These are phyloP conservation scores for Cladosporium sp. DNA, from an alignment of 2,329 filamentous ascomycete species.

Conservation along the genomic window DNA sequence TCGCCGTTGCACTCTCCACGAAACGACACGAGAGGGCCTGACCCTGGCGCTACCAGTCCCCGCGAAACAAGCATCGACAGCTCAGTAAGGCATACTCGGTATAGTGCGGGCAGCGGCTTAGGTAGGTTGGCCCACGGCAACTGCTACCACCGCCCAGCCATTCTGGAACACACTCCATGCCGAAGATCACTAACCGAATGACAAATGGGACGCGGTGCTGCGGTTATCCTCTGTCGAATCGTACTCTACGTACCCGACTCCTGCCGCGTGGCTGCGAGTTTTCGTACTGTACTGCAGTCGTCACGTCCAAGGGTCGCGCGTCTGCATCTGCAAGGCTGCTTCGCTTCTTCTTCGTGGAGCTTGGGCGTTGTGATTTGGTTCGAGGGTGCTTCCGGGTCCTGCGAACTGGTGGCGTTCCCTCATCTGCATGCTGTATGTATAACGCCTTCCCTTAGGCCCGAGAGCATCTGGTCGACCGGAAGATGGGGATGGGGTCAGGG, in stretches of 20 bases:
- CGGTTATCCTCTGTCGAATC: neutral
- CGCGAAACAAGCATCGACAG: slow-evolving; percentile 8
- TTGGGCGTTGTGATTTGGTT: neutral
- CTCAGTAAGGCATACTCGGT: neutral
- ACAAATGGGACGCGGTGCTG: neutral
- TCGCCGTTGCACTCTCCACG: neutral
- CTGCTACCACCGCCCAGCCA: neutral
- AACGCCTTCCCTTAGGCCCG: slow-evolving; percentile 5
- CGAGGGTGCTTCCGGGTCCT: slow-evolving; percentile 2
- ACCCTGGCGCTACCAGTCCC: slow-evolving; percentile 6
- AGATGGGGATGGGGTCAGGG: neutral
- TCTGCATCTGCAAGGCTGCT: neutral
- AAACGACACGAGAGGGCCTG: neutral
- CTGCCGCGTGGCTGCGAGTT: slow-evolving; percentile 4
- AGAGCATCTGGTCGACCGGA: slow-evolving; percentile 9
- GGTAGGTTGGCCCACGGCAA: neutral
- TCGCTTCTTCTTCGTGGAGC: neutral
- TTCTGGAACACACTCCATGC: slow-evolving; percentile 2
- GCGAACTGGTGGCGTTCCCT: neutral
- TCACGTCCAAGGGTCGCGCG: neutral
- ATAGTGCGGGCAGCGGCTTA: neutral
- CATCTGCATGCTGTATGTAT: neutral
- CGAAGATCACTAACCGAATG: slow-evolving; percentile 7
- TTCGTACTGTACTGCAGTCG: neutral
- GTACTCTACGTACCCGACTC: neutral